Evolutionary conservation across 1,139 yeast species (phyloP), one percentile per base, ranked within the genome.

Genomic region (Blastobotrys buckinghamii): DNA sequence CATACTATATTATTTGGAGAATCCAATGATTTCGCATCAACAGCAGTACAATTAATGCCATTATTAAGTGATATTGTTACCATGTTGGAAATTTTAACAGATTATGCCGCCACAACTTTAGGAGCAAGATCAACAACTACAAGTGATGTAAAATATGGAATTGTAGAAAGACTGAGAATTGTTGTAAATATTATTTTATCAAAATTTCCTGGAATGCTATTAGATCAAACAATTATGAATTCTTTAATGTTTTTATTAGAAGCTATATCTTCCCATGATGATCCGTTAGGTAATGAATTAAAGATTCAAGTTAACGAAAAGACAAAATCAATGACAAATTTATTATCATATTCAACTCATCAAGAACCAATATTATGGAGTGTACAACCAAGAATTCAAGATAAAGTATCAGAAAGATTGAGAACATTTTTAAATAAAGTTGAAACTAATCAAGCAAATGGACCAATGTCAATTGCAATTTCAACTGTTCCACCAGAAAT

Each of bases 1-100:
- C 96, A 88, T 64, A 78, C 85, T 10, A 70, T 85, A 32, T 65
- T 87, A 7, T 86, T 86, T 65, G 73, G 70, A 27, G 68, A 65
- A 20, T 70, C 69, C 51, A 68, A 64, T 30, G 65, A 62, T 41
- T 63, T 72, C 35, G 71, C 77, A 4, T 61, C 62, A 24, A 77
- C 79, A 47, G 67, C 84, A 6, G 68, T 84, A 24, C 64, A 76
- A 39, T 72, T 81, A 12, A 65, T 87, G 42, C 96, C 96, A 0
- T 62, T 87, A 34, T 69, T 84, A 50, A 84, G 84, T 19, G 78
- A 79, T 56, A 75, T 84, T 51, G 76, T 75, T 20, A 66, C 69
- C 12, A 76, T 78, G 10, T 65, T 87, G 50, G 73, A 71, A 29
- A 72, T 68, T 45, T 70, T 80, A 56, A 68, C 71, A 43, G 74